Evolutionary conservation across 2,329 filamentous ascomycete genomes (phyloP).

Genomic region (Fusarium redolens): DNA sequence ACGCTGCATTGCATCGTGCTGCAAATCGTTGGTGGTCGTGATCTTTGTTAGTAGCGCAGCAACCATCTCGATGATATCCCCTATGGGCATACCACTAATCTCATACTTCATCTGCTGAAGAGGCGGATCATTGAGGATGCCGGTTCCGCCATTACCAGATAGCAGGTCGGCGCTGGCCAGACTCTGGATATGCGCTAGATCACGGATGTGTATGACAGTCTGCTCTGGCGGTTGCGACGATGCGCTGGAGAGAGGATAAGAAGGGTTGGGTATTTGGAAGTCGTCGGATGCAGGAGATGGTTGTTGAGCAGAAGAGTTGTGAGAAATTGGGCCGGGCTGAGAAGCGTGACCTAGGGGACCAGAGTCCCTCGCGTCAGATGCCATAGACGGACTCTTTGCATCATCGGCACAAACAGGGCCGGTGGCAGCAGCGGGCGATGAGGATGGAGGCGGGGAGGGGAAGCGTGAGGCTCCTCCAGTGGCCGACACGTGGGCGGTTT

Average conservation of each 20-base stretch:
- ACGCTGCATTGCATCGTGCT: conserved; percentile 91
- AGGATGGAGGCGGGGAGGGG: conserved; percentile 66
- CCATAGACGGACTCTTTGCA: conserved; percentile 61
- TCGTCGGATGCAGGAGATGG: conserved; percentile 54
- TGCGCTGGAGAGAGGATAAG: conserved; percentile 48
- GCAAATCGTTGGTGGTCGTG: conserved; percentile 92
- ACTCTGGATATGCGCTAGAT: conserved; percentile 90
- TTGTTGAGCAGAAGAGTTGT: conserved; percentile 42
- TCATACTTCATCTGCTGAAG: conserved; percentile 79
- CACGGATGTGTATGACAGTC: conserved; percentile 80
- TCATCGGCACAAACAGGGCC: conserved; percentile 54
- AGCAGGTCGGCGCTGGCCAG: conserved; percentile 83
- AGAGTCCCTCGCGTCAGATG: conserved; percentile 53
- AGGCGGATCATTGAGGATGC: conserved; percentile 63
- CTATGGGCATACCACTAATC: conserved; percentile 96
- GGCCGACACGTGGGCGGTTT: conserved; percentile 45
- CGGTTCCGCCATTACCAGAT: conserved; percentile 57
- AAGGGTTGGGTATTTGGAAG: conserved; percentile 52
- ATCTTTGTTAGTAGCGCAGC: conserved; percentile 96
- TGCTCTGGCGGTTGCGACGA: conserved; percentile 51
- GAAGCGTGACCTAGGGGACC: conserved; percentile 44
- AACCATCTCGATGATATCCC: conserved; percentile 99
- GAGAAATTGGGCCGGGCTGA: conserved; percentile 34
- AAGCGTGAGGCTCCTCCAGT: conserved; percentile 60
- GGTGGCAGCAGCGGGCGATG: conserved; percentile 58